Conservation (phyloP, 202 grass and related monocot genomes). For the Zoysia matrella region DNA sequence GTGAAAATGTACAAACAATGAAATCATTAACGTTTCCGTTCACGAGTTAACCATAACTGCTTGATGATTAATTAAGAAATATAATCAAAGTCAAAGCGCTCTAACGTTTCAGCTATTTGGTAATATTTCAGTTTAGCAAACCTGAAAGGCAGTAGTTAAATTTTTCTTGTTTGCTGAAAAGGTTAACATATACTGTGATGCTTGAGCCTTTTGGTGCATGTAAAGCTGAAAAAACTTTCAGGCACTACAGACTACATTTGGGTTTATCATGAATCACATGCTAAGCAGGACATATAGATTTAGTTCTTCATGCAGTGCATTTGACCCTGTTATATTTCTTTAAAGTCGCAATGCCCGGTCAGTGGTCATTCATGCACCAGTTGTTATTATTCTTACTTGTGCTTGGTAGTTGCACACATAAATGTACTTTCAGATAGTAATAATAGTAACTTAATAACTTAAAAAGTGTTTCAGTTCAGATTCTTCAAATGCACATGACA, state of each 20-base stretch:
- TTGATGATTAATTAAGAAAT: not conserved
- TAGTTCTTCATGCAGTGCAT: not conserved
- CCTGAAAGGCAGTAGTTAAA: not conserved
- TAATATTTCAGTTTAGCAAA: not conserved
- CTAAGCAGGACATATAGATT: not conserved
- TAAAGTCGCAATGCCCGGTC: not conserved
- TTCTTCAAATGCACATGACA: not conserved
- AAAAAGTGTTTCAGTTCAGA: not conserved
- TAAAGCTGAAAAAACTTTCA: not conserved
- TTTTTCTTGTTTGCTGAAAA: not conserved
- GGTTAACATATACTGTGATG: not conserved
- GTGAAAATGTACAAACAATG: not conserved
- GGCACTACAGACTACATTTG: not conserved
- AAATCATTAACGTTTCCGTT: not conserved
- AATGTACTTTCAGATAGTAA: not conserved
- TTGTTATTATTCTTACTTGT: not conserved
- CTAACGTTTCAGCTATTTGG: not conserved
- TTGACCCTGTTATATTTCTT: not conserved
- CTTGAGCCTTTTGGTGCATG: not conserved
- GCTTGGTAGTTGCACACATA: not conserved
- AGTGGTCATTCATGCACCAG: not conserved
- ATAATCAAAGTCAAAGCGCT: not conserved
- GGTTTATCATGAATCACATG: not conserved
- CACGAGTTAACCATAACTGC: not conserved
- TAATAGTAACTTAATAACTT: too few species aligned